Base-by-base conservation (phyloP, 805 yeast species). In the Candida golubevii region DNA sequence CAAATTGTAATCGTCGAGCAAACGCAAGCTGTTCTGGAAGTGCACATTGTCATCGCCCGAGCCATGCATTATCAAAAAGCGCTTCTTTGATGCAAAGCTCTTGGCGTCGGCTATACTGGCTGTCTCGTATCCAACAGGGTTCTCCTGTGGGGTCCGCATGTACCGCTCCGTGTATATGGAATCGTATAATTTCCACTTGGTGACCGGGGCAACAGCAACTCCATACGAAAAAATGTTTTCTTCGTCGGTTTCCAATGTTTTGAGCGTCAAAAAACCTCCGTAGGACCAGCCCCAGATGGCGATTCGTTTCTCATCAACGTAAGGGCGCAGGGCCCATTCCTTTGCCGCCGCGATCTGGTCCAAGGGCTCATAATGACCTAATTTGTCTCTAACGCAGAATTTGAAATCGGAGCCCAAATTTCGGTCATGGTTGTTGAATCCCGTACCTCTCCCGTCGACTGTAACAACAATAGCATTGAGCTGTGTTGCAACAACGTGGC, bases 281-380 rank as follows among this genome's bases (percentile, higher is more conserved):
- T 91, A 93, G 18, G 96, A 86, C 99, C 99, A 93, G 8, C 99
- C 99, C 91, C 97, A 93, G 44, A 91, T 79, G 0, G 96, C 95
- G 10, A 88, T 81, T 48, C 79, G 76, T 4, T 74, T 67, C 23
- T 69, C 63, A 59, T 90, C 86, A 35, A 93, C 84, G 57, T 83
- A 91, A 2, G 71, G 47, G 53, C 76, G 78, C 4, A 65, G 38
- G 3, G 79, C 73, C 85, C 93, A 91, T 1, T 72, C 50, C 51
- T 79, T 78, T 2, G 95, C 99, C 5, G 95, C 96, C 0, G 79
- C 67, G 33, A 93, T 85, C 65, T 91, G 97, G 63, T 93, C 99
- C 26, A 69, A 66, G 1, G 93, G 85, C 63, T 93, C 99, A 59
- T 75, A 80, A 51, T 81, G 70, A 1, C 98, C 97, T 42, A 93